A percentile compares a stretch with the other conserved stretches of the same genome.
phyloP scores from a whole-genome alignment of 2,329 filamentous ascomycete species.

The Escovopsis weberi region DNA sequence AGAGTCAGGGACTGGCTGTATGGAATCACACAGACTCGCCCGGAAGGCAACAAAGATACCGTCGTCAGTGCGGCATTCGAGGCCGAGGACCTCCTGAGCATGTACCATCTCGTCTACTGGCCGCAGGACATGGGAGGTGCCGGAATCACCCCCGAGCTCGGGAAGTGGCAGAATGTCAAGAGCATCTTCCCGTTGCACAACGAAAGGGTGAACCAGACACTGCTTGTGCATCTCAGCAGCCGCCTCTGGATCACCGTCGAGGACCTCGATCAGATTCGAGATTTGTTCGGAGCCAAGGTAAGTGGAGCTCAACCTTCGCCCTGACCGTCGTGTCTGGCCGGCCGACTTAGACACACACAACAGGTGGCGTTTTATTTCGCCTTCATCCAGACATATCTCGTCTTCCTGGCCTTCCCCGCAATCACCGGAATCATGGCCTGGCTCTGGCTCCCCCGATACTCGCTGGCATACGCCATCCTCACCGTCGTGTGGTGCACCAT shows the following conservation, averaged over 20 bases:
- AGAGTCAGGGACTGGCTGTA: conserved; percentile 66
- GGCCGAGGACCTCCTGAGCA: conserved; percentile 54
- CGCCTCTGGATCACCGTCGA: conserved; percentile 33
- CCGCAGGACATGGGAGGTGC: conserved; percentile 44
- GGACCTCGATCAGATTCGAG: conserved; percentile 44
- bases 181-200: conserved; percentile 51
- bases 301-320: conserved; percentile 5
- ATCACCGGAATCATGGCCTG: conserved; percentile 53
- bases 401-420: conserved; percentile 56
- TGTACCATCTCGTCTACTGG: conserved; percentile 53
- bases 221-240: conserved; percentile 42
- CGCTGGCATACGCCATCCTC: conserved; percentile 50
- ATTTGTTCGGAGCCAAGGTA: conserved; percentile 45
- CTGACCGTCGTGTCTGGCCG: not conserved
- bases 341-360: not conserved
- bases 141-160: conserved; percentile 42
- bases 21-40: conserved; percentile 50
- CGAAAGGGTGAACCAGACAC: conserved; percentile 36
- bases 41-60: conserved; percentile 38
- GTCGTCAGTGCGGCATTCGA: conserved; percentile 36
- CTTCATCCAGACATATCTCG: conserved; percentile 65
- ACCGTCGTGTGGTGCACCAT: conserved; percentile 57
- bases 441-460: conserved; percentile 55
- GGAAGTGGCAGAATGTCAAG: conserved; percentile 45
- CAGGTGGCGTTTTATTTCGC: conserved; percentile 68